Conservation (phyloP, 2,329 filamentous ascomycete species). For the Pseudogymnoascus sp. region DNA sequence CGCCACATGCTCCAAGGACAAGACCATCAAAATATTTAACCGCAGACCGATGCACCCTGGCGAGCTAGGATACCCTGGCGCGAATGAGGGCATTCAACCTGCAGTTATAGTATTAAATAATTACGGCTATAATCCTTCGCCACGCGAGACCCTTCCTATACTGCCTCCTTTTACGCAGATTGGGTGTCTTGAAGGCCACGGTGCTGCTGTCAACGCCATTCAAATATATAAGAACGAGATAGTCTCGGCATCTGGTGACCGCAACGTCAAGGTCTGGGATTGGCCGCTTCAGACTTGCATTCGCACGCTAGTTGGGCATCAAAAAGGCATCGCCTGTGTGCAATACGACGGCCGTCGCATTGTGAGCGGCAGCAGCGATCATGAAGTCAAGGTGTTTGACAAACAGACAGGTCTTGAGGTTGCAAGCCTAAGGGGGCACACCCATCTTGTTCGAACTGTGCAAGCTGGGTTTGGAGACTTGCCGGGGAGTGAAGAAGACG, state of each 20-base stretch:
- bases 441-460: conserved; percentile 81
- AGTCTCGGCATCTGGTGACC: conserved; percentile 90
- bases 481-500: conserved; percentile 69
- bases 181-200: conserved; percentile 73
- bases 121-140: conserved; percentile 44
- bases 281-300: conserved; percentile 70
- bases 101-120: conserved; percentile 45
- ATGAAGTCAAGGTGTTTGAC: conserved; percentile 93
- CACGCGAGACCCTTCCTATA: conserved; percentile 42
- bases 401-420: conserved; percentile 79
- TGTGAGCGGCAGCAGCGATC: conserved; percentile 92
- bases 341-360: conserved; percentile 92
- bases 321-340: conserved; percentile 94
- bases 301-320: conserved; percentile 76
- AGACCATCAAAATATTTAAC: conserved; percentile 94
- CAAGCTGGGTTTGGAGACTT: conserved; percentile 91
- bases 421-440: conserved; percentile 75
- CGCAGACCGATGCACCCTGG: conserved; percentile 58
- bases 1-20: conserved; percentile 96
- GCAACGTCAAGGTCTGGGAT: conserved; percentile 91
- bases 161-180: conserved; percentile 67
- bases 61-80: conserved; percentile 47
- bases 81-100: conserved; percentile 38
- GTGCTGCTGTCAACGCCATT: conserved; percentile 91
- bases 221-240: conserved; percentile 81